These are phyloP conservation scores for Exophiala lecanii-corni DNA, from an alignment of 2,329 filamentous ascomycete genomes.

Conservation along the genomic window DNA sequence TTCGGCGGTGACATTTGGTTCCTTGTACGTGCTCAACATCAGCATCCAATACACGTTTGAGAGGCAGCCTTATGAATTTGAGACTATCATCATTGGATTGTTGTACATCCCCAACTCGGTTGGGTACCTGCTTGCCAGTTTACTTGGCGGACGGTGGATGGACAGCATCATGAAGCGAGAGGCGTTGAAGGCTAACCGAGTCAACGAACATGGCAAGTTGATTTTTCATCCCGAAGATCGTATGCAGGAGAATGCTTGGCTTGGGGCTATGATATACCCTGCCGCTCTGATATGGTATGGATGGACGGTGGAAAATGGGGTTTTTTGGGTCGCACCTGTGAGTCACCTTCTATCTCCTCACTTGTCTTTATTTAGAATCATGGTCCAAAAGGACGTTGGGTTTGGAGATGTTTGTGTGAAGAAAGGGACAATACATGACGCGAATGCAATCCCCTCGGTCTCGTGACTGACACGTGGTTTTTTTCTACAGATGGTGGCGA, in stretches of 20 bases:
- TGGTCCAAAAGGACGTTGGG: no score
- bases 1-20: conserved; percentile 68
- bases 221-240: conserved; percentile 73
- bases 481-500: conserved; percentile 49
- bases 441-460: no score
- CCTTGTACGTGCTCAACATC: conserved; percentile 74
- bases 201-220: conserved; percentile 61
- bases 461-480: conserved; percentile 17
- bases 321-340: conserved; percentile 59
- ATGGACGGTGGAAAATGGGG: conserved; percentile 62
- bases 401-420: no score
- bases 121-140: conserved; percentile 65
- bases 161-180: conserved; percentile 76
- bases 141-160: conserved; percentile 71
- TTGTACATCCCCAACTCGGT: conserved; percentile 72
- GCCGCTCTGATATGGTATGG: conserved; percentile 69
- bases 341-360: conserved; percentile 26
- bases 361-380: no score
- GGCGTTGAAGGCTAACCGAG: conserved; percentile 64
- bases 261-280: conserved; percentile 67
- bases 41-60: conserved; percentile 68
- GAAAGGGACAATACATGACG: conserved; percentile 12
- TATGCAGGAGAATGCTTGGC: conserved; percentile 76
- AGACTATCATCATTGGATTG: conserved; percentile 64
- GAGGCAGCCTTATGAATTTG: conserved; percentile 62